Percentiles rank a stretch among this genome's conserved stretches.
phyloP scores from a whole-genome alignment of 2,329 filamentous ascomycete genomes.

The Hirsutella thompsonii region DNA sequence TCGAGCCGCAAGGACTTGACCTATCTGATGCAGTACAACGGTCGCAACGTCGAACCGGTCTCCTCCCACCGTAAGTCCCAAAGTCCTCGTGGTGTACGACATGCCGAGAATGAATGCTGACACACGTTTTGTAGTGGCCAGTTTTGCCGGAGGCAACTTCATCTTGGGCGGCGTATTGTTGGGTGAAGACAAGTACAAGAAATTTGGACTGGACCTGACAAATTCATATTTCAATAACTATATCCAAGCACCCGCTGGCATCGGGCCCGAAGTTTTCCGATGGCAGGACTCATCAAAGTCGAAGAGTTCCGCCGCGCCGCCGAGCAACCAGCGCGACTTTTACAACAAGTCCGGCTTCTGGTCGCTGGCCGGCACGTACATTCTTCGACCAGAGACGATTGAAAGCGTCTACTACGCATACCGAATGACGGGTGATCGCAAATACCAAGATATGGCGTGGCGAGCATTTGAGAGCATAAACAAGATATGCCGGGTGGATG shows the following conservation, averaged over 20 bases:
- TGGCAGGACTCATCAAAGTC: slow-evolving; percentile 38
- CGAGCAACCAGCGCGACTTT: slow-evolving; percentile 38
- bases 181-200: slow-evolving; percentile 48
- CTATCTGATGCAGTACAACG: slow-evolving; percentile 49
- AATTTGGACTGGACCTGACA: slow-evolving; percentile 62
- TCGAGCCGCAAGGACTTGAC: slow-evolving; percentile 54
- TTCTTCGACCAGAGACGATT: slow-evolving; percentile 67
- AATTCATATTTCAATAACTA: slow-evolving; percentile 67
- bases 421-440: slow-evolving; percentile 59
- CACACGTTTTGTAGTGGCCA: slow-evolving; percentile 46
- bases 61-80: slow-evolving; percentile 36
- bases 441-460: slow-evolving; percentile 80
- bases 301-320: slow-evolving; percentile 25
- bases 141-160: slow-evolving; percentile 77
- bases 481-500: slow-evolving; percentile 45
- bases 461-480: slow-evolving; percentile 61
- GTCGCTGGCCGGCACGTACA: slow-evolving; percentile 46
- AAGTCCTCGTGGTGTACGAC: background rate
- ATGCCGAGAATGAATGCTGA: slow-evolving; percentile 9
- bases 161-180: slow-evolving; percentile 68
- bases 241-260: slow-evolving; percentile 49
- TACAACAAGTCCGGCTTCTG: slow-evolving; percentile 61
- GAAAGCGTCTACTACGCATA: slow-evolving; percentile 84
- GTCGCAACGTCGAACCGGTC: slow-evolving; percentile 25
- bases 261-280: slow-evolving; percentile 62